These are phyloP conservation scores for Saccharomyces hybrid DNA, from an alignment of 1,139 yeast species.

Conservation along the genomic window DNA sequence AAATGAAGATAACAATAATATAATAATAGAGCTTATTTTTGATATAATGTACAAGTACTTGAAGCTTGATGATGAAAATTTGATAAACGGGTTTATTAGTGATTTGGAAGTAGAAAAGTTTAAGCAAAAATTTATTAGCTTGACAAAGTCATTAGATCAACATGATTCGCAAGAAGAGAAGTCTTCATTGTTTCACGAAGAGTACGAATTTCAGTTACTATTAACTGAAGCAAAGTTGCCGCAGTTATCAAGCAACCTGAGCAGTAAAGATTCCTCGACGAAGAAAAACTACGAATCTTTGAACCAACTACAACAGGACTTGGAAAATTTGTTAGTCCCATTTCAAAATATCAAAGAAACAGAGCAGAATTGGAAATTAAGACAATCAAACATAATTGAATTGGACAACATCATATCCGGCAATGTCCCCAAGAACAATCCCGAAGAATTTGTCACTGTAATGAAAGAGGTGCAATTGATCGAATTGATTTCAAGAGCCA, in stretches of 20 bases:
- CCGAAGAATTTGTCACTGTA: constrained; percentile 37
- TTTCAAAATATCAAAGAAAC: constrained; percentile 74
- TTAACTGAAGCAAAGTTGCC: constrained; percentile 11
- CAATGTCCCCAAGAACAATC: constrained; percentile 38
- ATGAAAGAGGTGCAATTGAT: constrained; percentile 34
- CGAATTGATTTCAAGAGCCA: constrained; percentile 64
- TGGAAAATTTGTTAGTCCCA: constrained; percentile 35
- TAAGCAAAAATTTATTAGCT: not conserved
- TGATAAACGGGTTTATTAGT: not conserved
- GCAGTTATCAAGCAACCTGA: constrained; percentile 5
- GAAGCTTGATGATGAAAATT: not conserved
- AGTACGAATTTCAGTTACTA: constrained; percentile 10
- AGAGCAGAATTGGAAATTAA: constrained; percentile 73
- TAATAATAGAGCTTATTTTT: constrained; percentile 13
- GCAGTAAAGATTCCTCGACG: constrained; percentile 4
- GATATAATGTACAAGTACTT: constrained; percentile 17
- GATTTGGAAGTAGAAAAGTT: not conserved
- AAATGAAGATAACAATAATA: constrained; percentile 3
- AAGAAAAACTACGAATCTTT: constrained; percentile 28
- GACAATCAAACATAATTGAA: constrained; percentile 57
- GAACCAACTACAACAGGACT: constrained; percentile 33
- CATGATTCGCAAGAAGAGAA: not conserved
- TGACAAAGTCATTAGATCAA: not conserved
- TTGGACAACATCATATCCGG: constrained; percentile 60
- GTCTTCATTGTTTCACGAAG: constrained; percentile 8